These are phyloP conservation scores for Eimeria maxima DNA, from an alignment of 169 alveolate genomes.

Conservation along the genomic window DNA sequence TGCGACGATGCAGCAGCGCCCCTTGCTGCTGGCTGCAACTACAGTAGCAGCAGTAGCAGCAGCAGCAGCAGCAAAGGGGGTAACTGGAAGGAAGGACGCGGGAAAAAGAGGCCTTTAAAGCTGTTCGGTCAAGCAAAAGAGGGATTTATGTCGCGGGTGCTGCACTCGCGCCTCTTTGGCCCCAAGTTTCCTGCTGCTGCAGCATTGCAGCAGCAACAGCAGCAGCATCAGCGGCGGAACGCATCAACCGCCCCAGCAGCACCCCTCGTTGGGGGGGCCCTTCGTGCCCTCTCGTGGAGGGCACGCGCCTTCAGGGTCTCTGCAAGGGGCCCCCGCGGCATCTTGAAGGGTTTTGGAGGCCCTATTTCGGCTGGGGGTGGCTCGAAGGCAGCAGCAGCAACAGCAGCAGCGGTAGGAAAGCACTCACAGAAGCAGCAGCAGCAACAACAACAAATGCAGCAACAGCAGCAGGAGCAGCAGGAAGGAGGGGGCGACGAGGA, in stretches of 20 bases:
- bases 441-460: neutral
- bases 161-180: constrained; percentile 29
- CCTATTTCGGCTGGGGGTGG: neutral
- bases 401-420: neutral
- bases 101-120: neutral
- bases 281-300: constrained; percentile 49
- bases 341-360: constrained; percentile 30
- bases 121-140: constrained; percentile 22
- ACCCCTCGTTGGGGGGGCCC: constrained; percentile 42
- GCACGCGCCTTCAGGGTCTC: constrained; percentile 49
- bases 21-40: neutral
- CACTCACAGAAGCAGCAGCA: neutral
- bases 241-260: constrained; percentile 46
- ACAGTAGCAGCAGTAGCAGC: neutral
- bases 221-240: constrained; percentile 22
- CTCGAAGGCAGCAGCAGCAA: constrained; percentile 16
- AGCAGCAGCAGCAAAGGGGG: constrained; percentile 36
- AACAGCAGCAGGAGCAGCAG: neutral
- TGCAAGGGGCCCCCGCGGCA: constrained; percentile 32
- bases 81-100: neutral
- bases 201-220: constrained; percentile 43
- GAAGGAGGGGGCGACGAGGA: constrained; percentile 29
- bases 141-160: constrained; percentile 28
- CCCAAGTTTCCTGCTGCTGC: constrained; percentile 27
- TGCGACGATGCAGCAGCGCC: neutral